Conservation (phyloP, 2,329 filamentous ascomycete genomes). For the Penicillium sp. region DNA sequence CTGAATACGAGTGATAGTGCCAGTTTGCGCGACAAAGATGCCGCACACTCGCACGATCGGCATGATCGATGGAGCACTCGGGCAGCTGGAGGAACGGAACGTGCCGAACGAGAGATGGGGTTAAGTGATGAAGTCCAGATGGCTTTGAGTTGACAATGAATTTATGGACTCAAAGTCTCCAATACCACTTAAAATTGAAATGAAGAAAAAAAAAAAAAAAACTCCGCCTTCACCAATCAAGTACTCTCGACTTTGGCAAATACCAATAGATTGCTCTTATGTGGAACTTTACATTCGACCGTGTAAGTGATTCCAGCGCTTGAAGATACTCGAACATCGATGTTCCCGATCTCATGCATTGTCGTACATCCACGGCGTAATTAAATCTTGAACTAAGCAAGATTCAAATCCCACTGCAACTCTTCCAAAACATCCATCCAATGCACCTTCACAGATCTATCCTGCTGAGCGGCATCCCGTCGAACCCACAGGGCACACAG, state of each 20-base stretch:
- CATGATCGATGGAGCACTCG: conserved; percentile 49
- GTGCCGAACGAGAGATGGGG: conserved; percentile 58
- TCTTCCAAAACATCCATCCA: conserved; percentile 30
- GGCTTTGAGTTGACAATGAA: conserved; percentile 60
- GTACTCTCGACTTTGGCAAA: too few species aligned
- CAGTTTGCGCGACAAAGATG: conserved; percentile 35
- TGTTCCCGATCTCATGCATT: too few species aligned
- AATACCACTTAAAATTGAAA: too few species aligned
- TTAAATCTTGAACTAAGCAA: conserved; percentile 16
- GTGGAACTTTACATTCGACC: too few species aligned
- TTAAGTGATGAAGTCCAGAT: conserved; percentile 79
- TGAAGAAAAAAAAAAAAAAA: too few species aligned
- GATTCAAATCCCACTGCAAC: conserved; percentile 29
- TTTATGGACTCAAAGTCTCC: not conserved
- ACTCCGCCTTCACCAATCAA: too few species aligned
- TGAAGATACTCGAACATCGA: too few species aligned
- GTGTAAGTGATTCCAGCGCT: too few species aligned
- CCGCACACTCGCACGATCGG: conserved; percentile 41
- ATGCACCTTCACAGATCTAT: conserved; percentile 13
- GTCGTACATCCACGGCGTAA: too few species aligned
- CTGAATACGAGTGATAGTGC: conserved; percentile 25
- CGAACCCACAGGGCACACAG: conserved; percentile 25
- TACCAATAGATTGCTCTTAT: too few species aligned
- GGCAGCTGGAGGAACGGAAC: conserved; percentile 49
- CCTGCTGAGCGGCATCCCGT: conserved; percentile 8